phyloP scores from a whole-genome alignment of 306 rosid species.

The Prunus fruticosa region DNA sequence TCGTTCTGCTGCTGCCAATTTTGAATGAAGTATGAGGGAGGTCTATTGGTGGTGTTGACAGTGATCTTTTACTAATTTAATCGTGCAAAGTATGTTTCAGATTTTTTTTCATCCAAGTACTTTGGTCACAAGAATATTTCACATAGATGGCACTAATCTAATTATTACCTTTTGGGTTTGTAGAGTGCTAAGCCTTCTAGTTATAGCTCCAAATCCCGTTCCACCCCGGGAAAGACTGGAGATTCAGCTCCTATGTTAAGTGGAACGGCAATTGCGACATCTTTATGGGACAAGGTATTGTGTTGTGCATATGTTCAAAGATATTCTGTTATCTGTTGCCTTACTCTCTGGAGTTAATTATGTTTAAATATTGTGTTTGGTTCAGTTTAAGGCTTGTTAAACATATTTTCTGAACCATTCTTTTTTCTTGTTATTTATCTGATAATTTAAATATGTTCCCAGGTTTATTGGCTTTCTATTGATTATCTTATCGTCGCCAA shows the following conservation, averaged over 20 bases:
- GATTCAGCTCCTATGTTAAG: conserved; percentile 36
- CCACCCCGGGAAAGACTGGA: conserved; percentile 50
- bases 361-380: background rate
- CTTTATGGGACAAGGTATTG: conserved; percentile 74
- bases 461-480: conserved; percentile 91
- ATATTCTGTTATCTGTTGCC: conserved; percentile 3
- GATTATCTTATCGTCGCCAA: conserved; percentile 83
- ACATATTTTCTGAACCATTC: background rate
- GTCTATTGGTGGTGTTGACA: background rate
- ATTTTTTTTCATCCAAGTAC: background rate
- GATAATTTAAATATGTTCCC: conserved; percentile 27
- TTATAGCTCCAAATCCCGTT: conserved; percentile 56
- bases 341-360: background rate
- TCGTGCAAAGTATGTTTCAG: background rate
- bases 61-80: background rate
- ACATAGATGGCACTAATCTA: conserved; percentile 3
- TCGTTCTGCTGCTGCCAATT: background rate
- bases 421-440: conserved; percentile 8
- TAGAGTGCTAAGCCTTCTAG: conserved; percentile 60
- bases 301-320: conserved; percentile 14
- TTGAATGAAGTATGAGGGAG: background rate
- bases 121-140: background rate
- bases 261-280: conserved; percentile 30
- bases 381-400: background rate
- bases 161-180: conserved; percentile 2